Evolutionary conservation across 2,329 filamentous ascomycete genomes (phyloP).

Genomic region (Pestalotiopsis fici): DNA sequence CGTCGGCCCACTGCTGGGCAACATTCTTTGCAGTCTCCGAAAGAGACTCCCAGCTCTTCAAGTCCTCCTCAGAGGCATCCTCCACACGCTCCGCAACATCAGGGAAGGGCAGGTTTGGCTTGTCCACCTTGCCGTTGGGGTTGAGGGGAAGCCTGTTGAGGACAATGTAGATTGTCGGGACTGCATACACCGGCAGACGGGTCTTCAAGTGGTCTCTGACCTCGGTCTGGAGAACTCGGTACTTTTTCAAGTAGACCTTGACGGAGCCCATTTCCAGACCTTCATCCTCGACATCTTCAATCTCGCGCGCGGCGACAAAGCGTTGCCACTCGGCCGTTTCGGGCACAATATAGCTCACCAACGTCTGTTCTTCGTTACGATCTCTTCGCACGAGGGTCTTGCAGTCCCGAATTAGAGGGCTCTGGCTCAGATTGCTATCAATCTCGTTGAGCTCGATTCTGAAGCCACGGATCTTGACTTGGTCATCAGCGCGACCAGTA

Average conservation of each 20-base stretch:
- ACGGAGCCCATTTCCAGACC: constrained; percentile 45
- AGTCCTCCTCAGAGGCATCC: constrained; percentile 42
- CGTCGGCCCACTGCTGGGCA: constrained; percentile 72
- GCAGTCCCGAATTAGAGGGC: constrained; percentile 78
- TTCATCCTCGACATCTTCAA: constrained; percentile 57
- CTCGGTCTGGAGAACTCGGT: constrained; percentile 47
- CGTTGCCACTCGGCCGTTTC: constrained; percentile 73
- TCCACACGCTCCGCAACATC: constrained; percentile 67
- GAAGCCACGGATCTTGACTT: constrained; percentile 96
- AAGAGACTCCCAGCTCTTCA: constrained; percentile 41
- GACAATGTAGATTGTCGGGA: constrained; percentile 74
- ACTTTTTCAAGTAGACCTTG: constrained; percentile 45
- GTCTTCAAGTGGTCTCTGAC: constrained; percentile 68
- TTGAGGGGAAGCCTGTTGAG: constrained; percentile 76
- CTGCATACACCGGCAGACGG: constrained; percentile 72
- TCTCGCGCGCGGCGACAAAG: constrained; percentile 60
- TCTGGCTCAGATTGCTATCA: constrained; percentile 76
- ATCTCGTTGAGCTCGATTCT: constrained; percentile 94
- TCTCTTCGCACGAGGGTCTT: constrained; percentile 84
- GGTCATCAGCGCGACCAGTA: constrained; percentile 79
- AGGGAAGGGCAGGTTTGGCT: constrained; percentile 77
- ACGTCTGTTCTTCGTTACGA: constrained; percentile 78
- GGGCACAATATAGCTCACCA: constrained; percentile 90
- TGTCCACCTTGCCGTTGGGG: constrained; percentile 85
- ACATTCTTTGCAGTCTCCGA: constrained; percentile 64